Percentiles rank a stretch among this genome's conserved stretches.
Conservation (phyloP, 305 asterid genomes). For the Salvia sclarea region DNA sequence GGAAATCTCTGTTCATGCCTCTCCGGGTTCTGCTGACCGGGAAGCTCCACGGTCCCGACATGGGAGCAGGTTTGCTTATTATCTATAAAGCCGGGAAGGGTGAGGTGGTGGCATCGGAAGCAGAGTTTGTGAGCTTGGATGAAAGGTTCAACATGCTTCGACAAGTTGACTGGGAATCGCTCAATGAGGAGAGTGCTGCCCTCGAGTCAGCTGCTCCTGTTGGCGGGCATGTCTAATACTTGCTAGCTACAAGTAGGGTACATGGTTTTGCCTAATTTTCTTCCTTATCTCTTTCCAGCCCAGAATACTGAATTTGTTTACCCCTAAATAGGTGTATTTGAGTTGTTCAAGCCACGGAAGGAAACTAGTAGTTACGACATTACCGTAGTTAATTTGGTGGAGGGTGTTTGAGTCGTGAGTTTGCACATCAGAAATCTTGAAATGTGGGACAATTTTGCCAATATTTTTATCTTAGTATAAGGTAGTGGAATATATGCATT, state of each 20-base stretch:
- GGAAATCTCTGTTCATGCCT: constrained; percentile 94
- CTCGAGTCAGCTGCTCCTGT: constrained; percentile 46
- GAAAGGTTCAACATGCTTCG: constrained; percentile 64
- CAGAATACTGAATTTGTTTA: too few species aligned
- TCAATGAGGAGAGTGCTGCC: constrained; percentile 42
- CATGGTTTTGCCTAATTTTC: constrained; percentile 19
- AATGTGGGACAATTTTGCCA: background rate
- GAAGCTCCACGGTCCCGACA: constrained; percentile 92
- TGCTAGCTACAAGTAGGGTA: constrained; percentile 4
- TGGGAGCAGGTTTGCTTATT: constrained; percentile 67
- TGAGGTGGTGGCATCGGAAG: constrained; percentile 53
- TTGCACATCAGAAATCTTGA: background rate
- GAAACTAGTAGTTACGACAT: too few species aligned
- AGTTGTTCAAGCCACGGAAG: too few species aligned
- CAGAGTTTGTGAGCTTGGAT: constrained; percentile 66
- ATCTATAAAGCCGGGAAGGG: constrained; percentile 67
- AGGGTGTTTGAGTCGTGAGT: too few species aligned
- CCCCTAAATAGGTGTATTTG: too few species aligned
- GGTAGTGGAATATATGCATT: background rate
- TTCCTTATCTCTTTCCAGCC: too few species aligned
- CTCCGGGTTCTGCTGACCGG: constrained; percentile 88
- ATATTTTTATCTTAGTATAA: background rate
- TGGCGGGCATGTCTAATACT: constrained; percentile 22
- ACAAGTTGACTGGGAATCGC: constrained; percentile 68
- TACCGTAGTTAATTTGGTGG: too few species aligned